phyloP scores from a whole-genome alignment of 768 basidiomycete species.

The Leucogyrophana mollusca region DNA sequence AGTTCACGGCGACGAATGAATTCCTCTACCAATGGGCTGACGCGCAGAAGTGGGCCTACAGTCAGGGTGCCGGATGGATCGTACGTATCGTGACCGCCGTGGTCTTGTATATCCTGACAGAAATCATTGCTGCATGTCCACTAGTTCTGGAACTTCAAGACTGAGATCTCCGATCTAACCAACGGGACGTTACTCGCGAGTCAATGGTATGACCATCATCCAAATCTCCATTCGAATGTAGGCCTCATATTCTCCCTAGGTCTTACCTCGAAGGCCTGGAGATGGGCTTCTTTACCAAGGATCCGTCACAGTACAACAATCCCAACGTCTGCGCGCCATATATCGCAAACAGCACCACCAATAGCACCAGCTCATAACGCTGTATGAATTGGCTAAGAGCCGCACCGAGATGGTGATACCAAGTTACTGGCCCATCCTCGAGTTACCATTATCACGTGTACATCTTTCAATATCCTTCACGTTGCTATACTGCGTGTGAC shows the following conservation, averaged over 20 bases:
- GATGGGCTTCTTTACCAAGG: slow-evolving; percentile 55
- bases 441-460: no score
- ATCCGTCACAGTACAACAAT: slow-evolving; percentile 54
- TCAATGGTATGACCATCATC: slow-evolving; percentile 65
- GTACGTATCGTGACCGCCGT: slow-evolving; percentile 19
- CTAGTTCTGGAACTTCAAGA: slow-evolving; percentile 75
- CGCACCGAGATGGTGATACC: no score
- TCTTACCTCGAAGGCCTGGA: slow-evolving; percentile 63
- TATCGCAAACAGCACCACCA: slow-evolving; percentile 8
- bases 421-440: no score
- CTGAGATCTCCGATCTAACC: slow-evolving; percentile 49
- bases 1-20: slow-evolving; percentile 57
- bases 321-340: slow-evolving; percentile 58
- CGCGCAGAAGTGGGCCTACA: slow-evolving; percentile 68
- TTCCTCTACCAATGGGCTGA: slow-evolving; percentile 73
- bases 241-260: slow-evolving; percentile 33
- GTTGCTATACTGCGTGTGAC: no score
- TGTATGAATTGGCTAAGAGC: no score
- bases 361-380: slow-evolving; percentile 4
- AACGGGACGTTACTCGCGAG: slow-evolving; percentile 50
- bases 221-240: no score
- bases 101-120: neutral
- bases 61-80: slow-evolving; percentile 63
- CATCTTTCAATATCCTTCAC: no score
- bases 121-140: neutral